Evolutionary conservation across 306 rosid genomes (phyloP).

Genomic region (Ziziphus jujuba): DNA sequence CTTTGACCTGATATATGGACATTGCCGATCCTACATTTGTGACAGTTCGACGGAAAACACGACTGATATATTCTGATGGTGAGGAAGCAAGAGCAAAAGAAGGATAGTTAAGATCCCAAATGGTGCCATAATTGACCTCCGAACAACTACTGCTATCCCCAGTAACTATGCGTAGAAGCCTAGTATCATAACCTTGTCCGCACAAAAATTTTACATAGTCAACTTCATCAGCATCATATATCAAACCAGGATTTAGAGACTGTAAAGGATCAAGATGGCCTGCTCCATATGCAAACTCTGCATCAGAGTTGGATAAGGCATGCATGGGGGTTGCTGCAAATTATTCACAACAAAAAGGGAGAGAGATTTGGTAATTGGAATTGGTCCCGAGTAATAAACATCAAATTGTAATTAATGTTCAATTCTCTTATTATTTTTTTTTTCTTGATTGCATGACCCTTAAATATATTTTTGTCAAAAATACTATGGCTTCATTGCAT

Average conservation of each 20-base stretch:
- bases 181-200: background rate
- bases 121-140: background rate
- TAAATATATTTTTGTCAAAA: too few relatives aligned
- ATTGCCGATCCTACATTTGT: slow-evolving; percentile 48
- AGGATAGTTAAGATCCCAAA: slow-evolving; percentile 50
- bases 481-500: too few relatives aligned
- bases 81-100: slow-evolving; percentile 32
- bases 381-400: background rate
- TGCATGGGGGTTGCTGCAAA: slow-evolving; percentile 27
- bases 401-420: too few relatives aligned
- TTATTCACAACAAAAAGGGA: background rate
- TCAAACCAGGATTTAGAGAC: slow-evolving; percentile 28
- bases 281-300: slow-evolving; percentile 31
- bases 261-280: slow-evolving; percentile 28
- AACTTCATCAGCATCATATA: slow-evolving; percentile 27
- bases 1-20: slow-evolving; percentile 36
- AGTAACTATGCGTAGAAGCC: slow-evolving; percentile 8
- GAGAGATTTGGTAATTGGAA: background rate
- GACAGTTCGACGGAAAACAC: slow-evolving; percentile 26
- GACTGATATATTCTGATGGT: slow-evolving; percentile 12
- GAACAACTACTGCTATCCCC: slow-evolving; percentile 5
- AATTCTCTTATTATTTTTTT: too few relatives aligned
- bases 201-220: slow-evolving; percentile 31
- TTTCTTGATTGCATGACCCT: too few relatives aligned
- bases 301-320: background rate